Evolutionary conservation across 1,284 basidiomycete species (phyloP), one percentile per base, ranked within the genome.

Genomic region (Termitomyces sp.): DNA sequence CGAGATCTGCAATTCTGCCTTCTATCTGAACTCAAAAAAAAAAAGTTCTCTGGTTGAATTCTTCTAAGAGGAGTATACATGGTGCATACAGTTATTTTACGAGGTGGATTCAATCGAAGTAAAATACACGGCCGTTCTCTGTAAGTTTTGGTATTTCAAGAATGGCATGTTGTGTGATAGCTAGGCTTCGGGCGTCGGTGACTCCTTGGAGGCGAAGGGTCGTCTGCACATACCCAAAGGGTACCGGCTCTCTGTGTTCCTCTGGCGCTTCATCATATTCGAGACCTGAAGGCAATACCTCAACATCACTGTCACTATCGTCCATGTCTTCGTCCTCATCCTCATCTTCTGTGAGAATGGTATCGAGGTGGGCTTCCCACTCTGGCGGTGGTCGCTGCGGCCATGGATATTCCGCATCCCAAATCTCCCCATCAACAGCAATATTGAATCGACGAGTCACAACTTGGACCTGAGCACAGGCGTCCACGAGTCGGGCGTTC

Each of bases 141-240:
- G 17, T 19, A 34, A 2, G 45, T 13, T 33, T 5, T 8, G 45
- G 45, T 21, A 47, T 7, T 19, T 34, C 45, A 9, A 47, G 45
- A 34, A 47, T 10, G 5, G 30, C 45, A 34, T 47, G 17, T 10
- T 2, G 45, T 15, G 45, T 19, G 17, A 47, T 47, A 24, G 45
- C 45, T 33, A 47, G 45, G 0, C 31, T 15, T 0, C 21, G 6
- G 3, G 33, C 3, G 0, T 34, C 8, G 30, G n/a, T 21, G 10
- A 47, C 31, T n/a, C 30, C 52, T 31, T 48, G 45, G 17, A 48
- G 36, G 17, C 39, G 26, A 40, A 53, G 38, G 52, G 44, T 26
- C 19, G 52, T 53, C 38, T 53, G 52, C n/a, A 53, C 38, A 21
- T 41, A 53, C 36, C 52, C 52, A 53, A 53, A 53, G 10, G 52